A percentile compares a stretch with the other conserved stretches of the same genome.
These are phyloP conservation scores for Pichia ethanolica DNA, from an alignment of 805 yeast species.

Conservation along the genomic window DNA sequence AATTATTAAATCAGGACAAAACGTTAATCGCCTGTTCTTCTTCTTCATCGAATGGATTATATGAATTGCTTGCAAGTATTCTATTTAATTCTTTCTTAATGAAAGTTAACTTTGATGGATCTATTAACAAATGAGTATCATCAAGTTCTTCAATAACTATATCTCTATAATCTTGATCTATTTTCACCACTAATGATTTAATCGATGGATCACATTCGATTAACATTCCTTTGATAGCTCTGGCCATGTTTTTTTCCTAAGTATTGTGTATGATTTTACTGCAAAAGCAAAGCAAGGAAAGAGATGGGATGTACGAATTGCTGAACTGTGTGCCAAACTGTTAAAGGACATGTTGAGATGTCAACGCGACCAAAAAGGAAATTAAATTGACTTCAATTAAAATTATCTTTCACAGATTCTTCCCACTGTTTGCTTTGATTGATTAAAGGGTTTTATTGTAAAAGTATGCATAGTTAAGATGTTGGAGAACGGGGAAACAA, in stretches of 20 bases:
- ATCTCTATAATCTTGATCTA: constrained; percentile 71
- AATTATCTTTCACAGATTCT: no score
- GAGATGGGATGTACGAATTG: no score
- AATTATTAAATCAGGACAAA: no score
- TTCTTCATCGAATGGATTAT: constrained; percentile 75
- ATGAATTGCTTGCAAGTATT: constrained; percentile 73
- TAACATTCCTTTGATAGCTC: constrained; percentile 49
- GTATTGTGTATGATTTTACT: no score
- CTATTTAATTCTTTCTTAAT: constrained; percentile 73
- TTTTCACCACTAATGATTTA: constrained; percentile 72
- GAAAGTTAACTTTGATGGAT: constrained; percentile 64
- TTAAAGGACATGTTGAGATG: no score
- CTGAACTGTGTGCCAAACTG: no score
- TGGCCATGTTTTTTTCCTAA: constrained; percentile 30
- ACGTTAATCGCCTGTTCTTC: constrained; percentile 21
- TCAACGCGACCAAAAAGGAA: no score
- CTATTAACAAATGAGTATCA: constrained; percentile 82
- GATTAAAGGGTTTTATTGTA: no score
- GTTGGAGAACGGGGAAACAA: neutral
- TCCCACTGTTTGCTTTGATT: no score
- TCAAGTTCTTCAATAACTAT: constrained; percentile 74
- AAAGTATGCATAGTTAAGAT: no score
- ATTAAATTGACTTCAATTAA: no score
- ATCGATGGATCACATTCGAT: constrained; percentile 81
- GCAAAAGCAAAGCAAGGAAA: no score